Evolutionary conservation across 371 early-diverging fungal species (phyloP).

Genomic region (Circinella umbellata): DNA sequence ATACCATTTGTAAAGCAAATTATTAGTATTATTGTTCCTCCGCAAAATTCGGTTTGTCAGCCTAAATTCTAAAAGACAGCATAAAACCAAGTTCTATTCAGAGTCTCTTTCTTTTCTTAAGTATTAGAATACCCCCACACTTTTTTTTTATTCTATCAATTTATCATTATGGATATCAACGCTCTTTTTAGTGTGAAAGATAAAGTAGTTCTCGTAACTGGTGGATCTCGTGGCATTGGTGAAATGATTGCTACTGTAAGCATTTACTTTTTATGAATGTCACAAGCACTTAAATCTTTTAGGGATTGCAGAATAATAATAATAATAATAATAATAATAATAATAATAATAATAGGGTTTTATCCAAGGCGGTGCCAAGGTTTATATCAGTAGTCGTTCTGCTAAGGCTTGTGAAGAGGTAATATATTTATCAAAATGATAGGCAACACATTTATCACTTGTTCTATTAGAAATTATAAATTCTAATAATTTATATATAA

Average conservation of each 20-base stretch:
- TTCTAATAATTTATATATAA: no score
- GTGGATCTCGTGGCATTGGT: constrained; percentile 85
- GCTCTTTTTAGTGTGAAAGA: constrained; percentile 81
- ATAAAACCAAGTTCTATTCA: no score
- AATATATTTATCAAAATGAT: no score
- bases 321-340: not conserved
- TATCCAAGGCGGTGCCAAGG: constrained; percentile 76
- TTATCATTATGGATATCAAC: constrained; percentile 52
- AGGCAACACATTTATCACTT: no score
- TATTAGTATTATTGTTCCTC: no score
- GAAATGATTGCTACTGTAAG: constrained; percentile 71
- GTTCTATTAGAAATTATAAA: no score
- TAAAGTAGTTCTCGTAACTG: constrained; percentile 93
- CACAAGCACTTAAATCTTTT: not conserved
- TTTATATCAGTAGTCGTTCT: constrained; percentile 78
- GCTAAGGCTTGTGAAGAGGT: constrained; percentile 63
- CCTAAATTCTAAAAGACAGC: no score
- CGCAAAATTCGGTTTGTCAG: no score
- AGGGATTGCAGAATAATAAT: constrained; percentile 57
- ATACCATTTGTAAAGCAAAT: no score
- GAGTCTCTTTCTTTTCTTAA: constrained; percentile 1
- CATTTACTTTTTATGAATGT: constrained; percentile 41
- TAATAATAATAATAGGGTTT: constrained; percentile 55
- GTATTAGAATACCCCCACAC: no score
- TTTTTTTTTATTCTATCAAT: not conserved